Conservation (phyloP, 2,329 filamentous ascomycete species). For the Colletotrichum truncatum region DNA sequence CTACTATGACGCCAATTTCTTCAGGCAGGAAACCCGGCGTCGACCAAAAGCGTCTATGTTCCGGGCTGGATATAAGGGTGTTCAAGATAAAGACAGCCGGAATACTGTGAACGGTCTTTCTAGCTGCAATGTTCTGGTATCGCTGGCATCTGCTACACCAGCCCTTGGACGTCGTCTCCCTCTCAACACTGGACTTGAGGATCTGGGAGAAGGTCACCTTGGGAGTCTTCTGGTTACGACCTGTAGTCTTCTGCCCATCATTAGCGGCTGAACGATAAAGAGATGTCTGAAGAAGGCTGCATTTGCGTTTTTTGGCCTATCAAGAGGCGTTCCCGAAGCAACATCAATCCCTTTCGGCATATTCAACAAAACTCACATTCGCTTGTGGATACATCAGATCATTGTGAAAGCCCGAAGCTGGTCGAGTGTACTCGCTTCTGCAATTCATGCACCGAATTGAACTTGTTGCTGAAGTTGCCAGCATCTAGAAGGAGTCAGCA, state of each 20-base stretch:
- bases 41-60: constrained; percentile 85
- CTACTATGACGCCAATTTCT: constrained; percentile 91
- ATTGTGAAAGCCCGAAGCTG: constrained; percentile 82
- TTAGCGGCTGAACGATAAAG: constrained; percentile 31
- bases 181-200: constrained; percentile 90
- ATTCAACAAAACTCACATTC: constrained; percentile 11
- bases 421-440: constrained; percentile 83
- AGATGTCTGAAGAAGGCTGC: too few relatives aligned
- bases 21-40: constrained; percentile 91
- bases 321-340: too few relatives aligned
- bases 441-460: constrained; percentile 88
- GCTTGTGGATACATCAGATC: constrained; percentile 78
- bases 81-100: constrained; percentile 92
- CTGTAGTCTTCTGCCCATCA: constrained; percentile 52
- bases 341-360: too few relatives aligned
- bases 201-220: constrained; percentile 85
- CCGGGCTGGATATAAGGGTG: constrained; percentile 75
- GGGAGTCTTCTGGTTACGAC: constrained; percentile 58
- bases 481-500: constrained; percentile 48
- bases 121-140: constrained; percentile 87
- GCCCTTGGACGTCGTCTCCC: constrained; percentile 86
- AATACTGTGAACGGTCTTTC: constrained; percentile 83
- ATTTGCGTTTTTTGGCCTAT: too few relatives aligned
- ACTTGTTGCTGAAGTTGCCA: constrained; percentile 76
- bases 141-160: constrained; percentile 93